Evolutionary conservation across 1,284 basidiomycete genomes (phyloP).

Genomic region (Stygiomarasmius scandens): DNA sequence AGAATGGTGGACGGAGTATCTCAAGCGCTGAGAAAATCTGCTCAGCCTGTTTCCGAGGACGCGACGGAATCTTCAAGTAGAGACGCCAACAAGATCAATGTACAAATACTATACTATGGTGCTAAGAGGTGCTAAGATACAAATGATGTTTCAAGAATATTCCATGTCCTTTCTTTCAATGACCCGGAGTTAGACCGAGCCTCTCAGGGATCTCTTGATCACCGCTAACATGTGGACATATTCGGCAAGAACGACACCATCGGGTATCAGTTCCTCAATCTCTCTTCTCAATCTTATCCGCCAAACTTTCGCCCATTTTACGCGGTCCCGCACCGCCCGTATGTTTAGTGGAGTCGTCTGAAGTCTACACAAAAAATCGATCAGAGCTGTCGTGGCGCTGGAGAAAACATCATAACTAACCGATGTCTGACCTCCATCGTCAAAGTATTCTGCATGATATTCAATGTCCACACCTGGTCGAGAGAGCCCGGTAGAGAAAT

Average conservation of each 20-base stretch:
- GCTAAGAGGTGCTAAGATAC: too few relatives aligned
- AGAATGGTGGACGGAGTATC: constrained; percentile 65
- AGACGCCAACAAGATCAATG: neutral
- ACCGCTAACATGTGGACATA: too few relatives aligned
- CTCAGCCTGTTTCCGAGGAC: neutral
- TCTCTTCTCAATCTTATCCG: constrained; percentile 20
- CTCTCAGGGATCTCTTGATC: too few relatives aligned
- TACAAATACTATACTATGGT: neutral
- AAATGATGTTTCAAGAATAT: too few relatives aligned
- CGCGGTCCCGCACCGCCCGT: neutral
- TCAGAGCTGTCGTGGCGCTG: too few relatives aligned
- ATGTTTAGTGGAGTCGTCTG: neutral
- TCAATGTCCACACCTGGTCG: too few relatives aligned
- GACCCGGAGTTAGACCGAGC: too few relatives aligned
- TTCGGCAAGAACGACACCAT: too few relatives aligned
- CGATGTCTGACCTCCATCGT: neutral
- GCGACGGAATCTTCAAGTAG: neutral
- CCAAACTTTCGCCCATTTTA: constrained; percentile 23
- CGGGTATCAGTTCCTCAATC: neutral
- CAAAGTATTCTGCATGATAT: neutral
- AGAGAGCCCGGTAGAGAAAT: too few relatives aligned
- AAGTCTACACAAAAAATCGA: too few relatives aligned
- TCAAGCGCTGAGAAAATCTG: neutral
- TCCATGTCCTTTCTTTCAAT: too few relatives aligned
- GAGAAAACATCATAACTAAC: neutral